phyloP scores from a whole-genome alignment of 2,329 filamentous ascomycete genomes.

The Metarhizium anisopliae region DNA sequence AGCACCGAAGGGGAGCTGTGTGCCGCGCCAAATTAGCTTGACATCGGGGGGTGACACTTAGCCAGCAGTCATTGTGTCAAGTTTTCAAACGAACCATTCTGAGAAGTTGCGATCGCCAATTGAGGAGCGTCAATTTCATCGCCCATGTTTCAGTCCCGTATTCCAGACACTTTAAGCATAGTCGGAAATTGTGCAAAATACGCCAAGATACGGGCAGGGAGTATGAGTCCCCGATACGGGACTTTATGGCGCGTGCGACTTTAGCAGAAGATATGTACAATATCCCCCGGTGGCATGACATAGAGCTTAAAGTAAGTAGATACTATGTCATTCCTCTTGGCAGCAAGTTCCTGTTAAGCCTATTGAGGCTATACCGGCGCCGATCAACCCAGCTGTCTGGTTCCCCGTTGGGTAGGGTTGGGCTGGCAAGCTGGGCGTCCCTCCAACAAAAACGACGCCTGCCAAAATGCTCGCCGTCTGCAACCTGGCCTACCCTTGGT shows the following conservation, averaged over 20 bases:
- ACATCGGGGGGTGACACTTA: neutral
- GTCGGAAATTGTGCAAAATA: neutral
- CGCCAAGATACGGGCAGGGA: neutral
- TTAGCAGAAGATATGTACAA: too few species aligned
- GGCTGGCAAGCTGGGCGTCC: neutral
- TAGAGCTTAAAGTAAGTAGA: neutral
- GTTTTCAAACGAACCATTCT: too few species aligned
- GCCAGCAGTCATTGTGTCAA: too few species aligned
- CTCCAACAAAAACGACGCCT: neutral
- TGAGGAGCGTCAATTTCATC: too few species aligned
- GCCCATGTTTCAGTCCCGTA: too few species aligned
- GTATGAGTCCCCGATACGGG: too few species aligned
- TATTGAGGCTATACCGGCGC: conserved; percentile 4
- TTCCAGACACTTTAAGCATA: too few species aligned
- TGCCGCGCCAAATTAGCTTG: neutral
- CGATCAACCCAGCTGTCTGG: conserved; percentile 10
- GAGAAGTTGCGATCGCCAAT: too few species aligned
- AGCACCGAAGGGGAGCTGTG: neutral
- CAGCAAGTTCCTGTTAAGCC: conserved; percentile 1
- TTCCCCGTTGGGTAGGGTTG: neutral
- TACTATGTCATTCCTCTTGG: neutral
- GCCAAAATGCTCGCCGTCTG: too few species aligned
- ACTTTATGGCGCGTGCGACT: neutral
- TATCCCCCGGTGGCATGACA: too few species aligned
- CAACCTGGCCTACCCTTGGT: too few species aligned